Conservation (phyloP, 306 rosid species). For the Alnus glutinosa region DNA sequence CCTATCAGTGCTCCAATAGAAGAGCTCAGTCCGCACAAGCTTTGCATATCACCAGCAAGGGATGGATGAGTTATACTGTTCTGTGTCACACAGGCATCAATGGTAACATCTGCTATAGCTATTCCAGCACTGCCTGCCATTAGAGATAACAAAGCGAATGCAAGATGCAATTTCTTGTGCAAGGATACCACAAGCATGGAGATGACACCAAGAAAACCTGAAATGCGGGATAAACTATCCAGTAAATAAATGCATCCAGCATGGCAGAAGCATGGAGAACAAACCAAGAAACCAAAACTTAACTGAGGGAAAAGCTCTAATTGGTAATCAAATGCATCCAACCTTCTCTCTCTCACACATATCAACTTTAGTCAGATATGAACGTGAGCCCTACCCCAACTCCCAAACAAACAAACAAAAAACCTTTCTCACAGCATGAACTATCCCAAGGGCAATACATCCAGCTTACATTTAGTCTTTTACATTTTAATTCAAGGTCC, state of each 20-base stretch:
- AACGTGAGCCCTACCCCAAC: too few relatives aligned
- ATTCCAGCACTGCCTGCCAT: slow-evolving; percentile 9
- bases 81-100: slow-evolving; percentile 13
- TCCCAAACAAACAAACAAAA: too few relatives aligned
- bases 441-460: too few relatives aligned
- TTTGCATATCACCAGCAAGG: slow-evolving; percentile 8
- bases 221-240: not conserved
- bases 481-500: too few relatives aligned
- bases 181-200: slow-evolving; percentile 11
- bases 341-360: too few relatives aligned
- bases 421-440: too few relatives aligned
- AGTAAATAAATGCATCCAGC: slow-evolving; percentile 3
- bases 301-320: not conserved
- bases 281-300: not conserved
- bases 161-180: not conserved
- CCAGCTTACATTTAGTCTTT: too few relatives aligned
- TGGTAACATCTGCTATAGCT: slow-evolving; percentile 15
- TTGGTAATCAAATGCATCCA: not conserved
- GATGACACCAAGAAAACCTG: slow-evolving; percentile 4
- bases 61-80: slow-evolving; percentile 5
- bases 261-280: not conserved
- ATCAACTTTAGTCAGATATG: too few relatives aligned
- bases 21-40: slow-evolving; percentile 10
- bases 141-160: not conserved
- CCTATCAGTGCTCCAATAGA: slow-evolving; percentile 3